These are phyloP conservation scores for Aspergillus taichungensis DNA, from an alignment of 495 filamentous ascomycete species.

Conservation along the genomic window DNA sequence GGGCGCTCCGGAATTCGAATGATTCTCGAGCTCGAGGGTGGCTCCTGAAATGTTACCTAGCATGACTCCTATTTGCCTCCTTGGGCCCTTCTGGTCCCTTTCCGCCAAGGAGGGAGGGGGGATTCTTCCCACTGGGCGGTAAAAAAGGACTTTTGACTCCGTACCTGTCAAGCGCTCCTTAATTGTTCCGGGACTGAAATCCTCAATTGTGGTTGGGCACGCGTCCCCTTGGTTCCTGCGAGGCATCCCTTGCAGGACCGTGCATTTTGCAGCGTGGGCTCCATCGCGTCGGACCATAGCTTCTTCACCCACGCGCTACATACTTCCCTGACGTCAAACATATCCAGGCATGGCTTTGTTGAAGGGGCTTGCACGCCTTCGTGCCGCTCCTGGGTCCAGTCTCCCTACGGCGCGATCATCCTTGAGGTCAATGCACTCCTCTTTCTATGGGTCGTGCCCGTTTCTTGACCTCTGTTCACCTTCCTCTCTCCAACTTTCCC, in stretches of 20 bases:
- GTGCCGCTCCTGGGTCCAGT: slow-evolving; percentile 26
- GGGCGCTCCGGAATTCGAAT: slow-evolving; percentile 49
- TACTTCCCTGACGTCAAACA: slow-evolving; percentile 37
- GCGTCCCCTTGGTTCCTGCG: slow-evolving; percentile 20
- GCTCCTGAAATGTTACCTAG: slow-evolving; percentile 13
- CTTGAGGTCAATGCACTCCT: slow-evolving; percentile 13
- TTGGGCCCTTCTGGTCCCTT: slow-evolving; percentile 8
- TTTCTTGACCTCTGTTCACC: slow-evolving; percentile 12
- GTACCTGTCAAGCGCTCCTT: slow-evolving; percentile 1
- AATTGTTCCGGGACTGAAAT: slow-evolving; percentile 14
- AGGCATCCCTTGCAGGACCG: slow-evolving; percentile 31
- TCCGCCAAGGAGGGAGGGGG: neutral
- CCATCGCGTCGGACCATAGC: slow-evolving; percentile 8
- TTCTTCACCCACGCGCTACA: slow-evolving; percentile 23
- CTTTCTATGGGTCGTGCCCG: slow-evolving; percentile 14
- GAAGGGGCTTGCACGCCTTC: slow-evolving; percentile 24
- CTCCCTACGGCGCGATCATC: slow-evolving; percentile 24
- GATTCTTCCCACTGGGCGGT: no score
- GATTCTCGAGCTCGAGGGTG: slow-evolving; percentile 35
- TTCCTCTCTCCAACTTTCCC: slow-evolving; percentile 5
- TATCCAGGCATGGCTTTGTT: slow-evolving; percentile 40
- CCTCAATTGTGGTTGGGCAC: slow-evolving; percentile 17
- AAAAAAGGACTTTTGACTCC: neutral
- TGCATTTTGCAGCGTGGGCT: slow-evolving; percentile 29
- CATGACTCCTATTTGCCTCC: slow-evolving; percentile 8